Evolutionary conservation across 2,329 filamentous ascomycete genomes (phyloP).

Genomic region (Penicillium sp.): DNA sequence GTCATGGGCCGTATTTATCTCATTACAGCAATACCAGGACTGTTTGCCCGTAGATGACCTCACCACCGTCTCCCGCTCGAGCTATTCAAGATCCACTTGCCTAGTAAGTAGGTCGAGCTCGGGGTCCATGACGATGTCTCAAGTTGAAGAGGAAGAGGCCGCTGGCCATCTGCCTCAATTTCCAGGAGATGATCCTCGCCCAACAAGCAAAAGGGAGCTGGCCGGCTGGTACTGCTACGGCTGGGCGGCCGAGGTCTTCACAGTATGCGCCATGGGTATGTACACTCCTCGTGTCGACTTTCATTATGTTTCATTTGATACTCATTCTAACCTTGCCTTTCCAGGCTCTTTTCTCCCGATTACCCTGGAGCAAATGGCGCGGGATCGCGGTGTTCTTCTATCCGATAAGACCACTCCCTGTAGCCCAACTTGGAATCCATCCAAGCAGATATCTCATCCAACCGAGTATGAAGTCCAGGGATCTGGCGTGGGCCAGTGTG

Average conservation of each 20-base stretch:
- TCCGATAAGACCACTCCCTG: constrained; percentile 73
- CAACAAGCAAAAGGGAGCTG: constrained; percentile 81
- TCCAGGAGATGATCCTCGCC: constrained; percentile 77
- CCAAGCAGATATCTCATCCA: constrained; percentile 18
- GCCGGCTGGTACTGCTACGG: constrained; percentile 94
- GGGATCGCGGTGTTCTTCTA: constrained; percentile 83
- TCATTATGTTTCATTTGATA: background rate
- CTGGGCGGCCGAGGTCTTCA: constrained; percentile 94
- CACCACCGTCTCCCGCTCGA: constrained; percentile 9
- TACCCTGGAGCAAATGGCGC: constrained; percentile 83
- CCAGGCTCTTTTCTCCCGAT: constrained; percentile 92
- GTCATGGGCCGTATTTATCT: constrained; percentile 6
- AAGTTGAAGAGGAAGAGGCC: constrained; percentile 17
- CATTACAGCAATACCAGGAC: constrained; percentile 1
- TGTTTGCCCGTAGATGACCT: constrained; percentile 13
- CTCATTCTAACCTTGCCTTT: constrained; percentile 12
- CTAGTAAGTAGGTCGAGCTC: constrained; percentile 1
- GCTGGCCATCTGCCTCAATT: constrained; percentile 52
- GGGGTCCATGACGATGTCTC: constrained; percentile 30
- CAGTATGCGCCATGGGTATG: constrained; percentile 75
- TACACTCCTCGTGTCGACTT: background rate
- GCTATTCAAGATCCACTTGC: background rate
- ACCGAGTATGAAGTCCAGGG: constrained; percentile 18
- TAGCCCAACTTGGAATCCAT: constrained; percentile 55
- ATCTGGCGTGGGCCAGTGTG: constrained; percentile 59